Evolutionary conservation across 345 rosid species (phyloP).

Genomic region (Pugionium cornutum): DNA sequence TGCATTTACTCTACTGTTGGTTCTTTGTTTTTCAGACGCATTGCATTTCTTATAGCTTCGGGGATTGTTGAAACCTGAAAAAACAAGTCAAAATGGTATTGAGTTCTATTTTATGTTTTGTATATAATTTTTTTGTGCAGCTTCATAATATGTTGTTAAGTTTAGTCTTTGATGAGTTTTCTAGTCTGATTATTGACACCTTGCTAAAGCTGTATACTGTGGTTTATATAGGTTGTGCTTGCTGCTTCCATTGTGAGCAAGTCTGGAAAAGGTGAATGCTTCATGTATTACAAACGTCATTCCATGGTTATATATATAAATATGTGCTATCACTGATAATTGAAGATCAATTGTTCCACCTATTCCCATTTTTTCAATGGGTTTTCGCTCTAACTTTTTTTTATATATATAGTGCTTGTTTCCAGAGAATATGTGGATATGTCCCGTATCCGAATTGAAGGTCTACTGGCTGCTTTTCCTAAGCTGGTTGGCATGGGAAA

Average conservation of each 20-base stretch:
- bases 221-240: slow-evolving; percentile 73
- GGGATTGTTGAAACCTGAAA: slow-evolving; percentile 20
- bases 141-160: slow-evolving; percentile 4
- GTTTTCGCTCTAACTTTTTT: slow-evolving; percentile 21
- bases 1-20: slow-evolving; percentile 3
- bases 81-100: slow-evolving; percentile 37
- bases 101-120: background rate
- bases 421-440: slow-evolving; percentile 98
- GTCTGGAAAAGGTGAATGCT: slow-evolving; percentile 84
- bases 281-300: slow-evolving; percentile 10
- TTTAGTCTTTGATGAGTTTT: slow-evolving; percentile 17
- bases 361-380: background rate
- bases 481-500: slow-evolving; percentile 95
- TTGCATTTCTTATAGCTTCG: background rate
- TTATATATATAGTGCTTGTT: slow-evolving; percentile 64
- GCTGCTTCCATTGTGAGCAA: slow-evolving; percentile 81
- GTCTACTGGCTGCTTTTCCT: slow-evolving; percentile 99
- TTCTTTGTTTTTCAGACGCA: slow-evolving; percentile 32
- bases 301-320: background rate
- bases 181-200: slow-evolving; percentile 1
- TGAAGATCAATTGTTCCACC: background rate
- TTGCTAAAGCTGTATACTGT: slow-evolving; percentile 15
- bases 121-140: slow-evolving; percentile 1
- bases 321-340: background rate
- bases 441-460: slow-evolving; percentile 93